Evolutionary conservation across 2,329 filamentous ascomycete species (phyloP).

Genomic region (Xylaria sp.): DNA sequence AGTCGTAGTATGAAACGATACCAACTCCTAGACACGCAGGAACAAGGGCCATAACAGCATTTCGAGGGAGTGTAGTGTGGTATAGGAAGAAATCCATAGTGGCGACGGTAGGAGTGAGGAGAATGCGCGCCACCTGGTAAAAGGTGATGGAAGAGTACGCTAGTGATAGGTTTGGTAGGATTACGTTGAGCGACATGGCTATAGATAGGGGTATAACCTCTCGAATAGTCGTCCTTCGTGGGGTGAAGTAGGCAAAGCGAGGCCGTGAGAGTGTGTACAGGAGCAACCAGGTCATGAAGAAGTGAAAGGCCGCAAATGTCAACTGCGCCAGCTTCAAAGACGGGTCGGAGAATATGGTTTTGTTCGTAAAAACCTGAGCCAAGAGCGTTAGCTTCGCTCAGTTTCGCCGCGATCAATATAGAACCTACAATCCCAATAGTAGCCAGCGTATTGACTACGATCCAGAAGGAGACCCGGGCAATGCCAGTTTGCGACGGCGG

Average conservation of each 20-base stretch:
- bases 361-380: slow-evolving; percentile 74
- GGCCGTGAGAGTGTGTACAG: slow-evolving; percentile 70
- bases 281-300: slow-evolving; percentile 71
- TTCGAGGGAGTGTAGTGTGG: slow-evolving; percentile 62
- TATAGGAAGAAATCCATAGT: slow-evolving; percentile 73
- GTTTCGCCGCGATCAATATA: neutral
- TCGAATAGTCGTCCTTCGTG: slow-evolving; percentile 63
- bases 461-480: slow-evolving; percentile 62
- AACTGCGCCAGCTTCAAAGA: slow-evolving; percentile 70
- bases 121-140: slow-evolving; percentile 74
- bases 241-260: slow-evolving; percentile 67
- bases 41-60: slow-evolving; percentile 64
- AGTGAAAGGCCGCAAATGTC: slow-evolving; percentile 75
- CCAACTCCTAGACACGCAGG: slow-evolving; percentile 73
- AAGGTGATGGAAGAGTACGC: slow-evolving; percentile 75
- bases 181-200: slow-evolving; percentile 75
- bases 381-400: slow-evolving; percentile 16
- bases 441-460: slow-evolving; percentile 69
- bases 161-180: slow-evolving; percentile 74
- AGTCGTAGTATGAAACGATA: slow-evolving; percentile 75
- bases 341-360: slow-evolving; percentile 73
- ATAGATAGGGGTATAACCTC: slow-evolving; percentile 72
- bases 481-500: slow-evolving; percentile 52
- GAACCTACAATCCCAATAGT: slow-evolving; percentile 69
- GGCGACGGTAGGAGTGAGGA: slow-evolving; percentile 73